Percentiles rank a stretch among this genome's conserved stretches.
phyloP scores from a whole-genome alignment of 345 rosid genomes.

The Firmiana major region DNA sequence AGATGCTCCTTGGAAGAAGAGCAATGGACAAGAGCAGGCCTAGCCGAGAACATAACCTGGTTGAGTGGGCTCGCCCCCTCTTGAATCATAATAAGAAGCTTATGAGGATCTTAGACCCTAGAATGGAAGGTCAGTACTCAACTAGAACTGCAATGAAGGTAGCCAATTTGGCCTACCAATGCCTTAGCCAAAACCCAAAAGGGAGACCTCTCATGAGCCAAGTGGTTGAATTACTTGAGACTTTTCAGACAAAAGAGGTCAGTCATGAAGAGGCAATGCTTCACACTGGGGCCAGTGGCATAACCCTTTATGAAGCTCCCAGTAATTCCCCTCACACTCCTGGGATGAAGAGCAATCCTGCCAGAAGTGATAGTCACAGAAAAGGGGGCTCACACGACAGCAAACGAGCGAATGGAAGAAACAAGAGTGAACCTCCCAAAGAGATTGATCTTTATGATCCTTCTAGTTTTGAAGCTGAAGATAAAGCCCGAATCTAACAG shows the following conservation, averaged over 20 bases:
- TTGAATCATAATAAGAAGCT: slow-evolving; percentile 82
- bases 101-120: slow-evolving; percentile 79
- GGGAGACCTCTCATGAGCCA: slow-evolving; percentile 80
- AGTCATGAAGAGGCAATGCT: slow-evolving; percentile 39
- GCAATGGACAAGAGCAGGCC: slow-evolving; percentile 93
- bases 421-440: slow-evolving; percentile 40
- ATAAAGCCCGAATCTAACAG: slow-evolving; percentile 25
- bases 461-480: slow-evolving; percentile 21
- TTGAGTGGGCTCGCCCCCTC: slow-evolving; percentile 95
- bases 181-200: slow-evolving; percentile 95
- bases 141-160: slow-evolving; percentile 61
- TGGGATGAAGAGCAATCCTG: slow-evolving; percentile 19
- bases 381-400: slow-evolving; percentile 21
- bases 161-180: slow-evolving; percentile 69
- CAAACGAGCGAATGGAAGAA: slow-evolving; percentile 44
- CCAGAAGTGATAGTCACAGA: slow-evolving; percentile 13
- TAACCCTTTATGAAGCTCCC: slow-evolving; percentile 56
- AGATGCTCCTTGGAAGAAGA: slow-evolving; percentile 91
- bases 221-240: slow-evolving; percentile 76
- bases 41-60: slow-evolving; percentile 85
- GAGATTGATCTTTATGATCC: slow-evolving; percentile 19
- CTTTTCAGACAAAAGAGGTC: slow-evolving; percentile 36
- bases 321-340: slow-evolving; percentile 12
- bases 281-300: slow-evolving; percentile 32
- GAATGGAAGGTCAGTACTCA: slow-evolving; percentile 85